Evolutionary conservation across 495 filamentous ascomycete genomes (phyloP).

Genomic region (Podospora didyma): DNA sequence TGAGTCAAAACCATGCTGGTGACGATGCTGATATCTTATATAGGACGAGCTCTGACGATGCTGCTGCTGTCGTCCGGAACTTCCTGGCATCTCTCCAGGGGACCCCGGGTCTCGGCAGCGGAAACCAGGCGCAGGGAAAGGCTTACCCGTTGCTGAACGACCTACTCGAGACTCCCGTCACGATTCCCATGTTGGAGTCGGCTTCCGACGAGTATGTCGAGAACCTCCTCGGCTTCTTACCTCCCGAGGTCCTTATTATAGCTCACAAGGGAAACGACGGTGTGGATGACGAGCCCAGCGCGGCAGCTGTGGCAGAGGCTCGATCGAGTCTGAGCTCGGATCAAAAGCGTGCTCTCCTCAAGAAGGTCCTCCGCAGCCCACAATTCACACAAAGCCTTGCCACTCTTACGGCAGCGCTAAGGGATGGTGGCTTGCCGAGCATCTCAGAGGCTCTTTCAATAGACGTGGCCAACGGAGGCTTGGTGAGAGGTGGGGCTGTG

Average conservation of each 20-base stretch:
- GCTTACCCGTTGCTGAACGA: conserved; percentile 83
- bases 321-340: conserved; percentile 66
- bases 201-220: conserved; percentile 63
- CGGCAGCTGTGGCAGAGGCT: conserved; percentile 63
- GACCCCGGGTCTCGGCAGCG: conserved; percentile 34
- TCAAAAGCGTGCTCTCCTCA: conserved; percentile 79
- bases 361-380: conserved; percentile 80
- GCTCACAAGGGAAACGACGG: conserved; percentile 58
- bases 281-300: conserved; percentile 52
- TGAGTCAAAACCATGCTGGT: background rate
- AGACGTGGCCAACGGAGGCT: conserved; percentile 75
- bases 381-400: conserved; percentile 85
- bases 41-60: conserved; percentile 41
- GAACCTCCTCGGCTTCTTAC: conserved; percentile 71
- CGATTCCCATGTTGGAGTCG: conserved; percentile 69
- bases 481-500: conserved; percentile 66
- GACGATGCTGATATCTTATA: conserved; percentile 31
- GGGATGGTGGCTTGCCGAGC: conserved; percentile 88
- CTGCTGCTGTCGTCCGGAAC: conserved; percentile 70
- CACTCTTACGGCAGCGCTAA: conserved; percentile 78
- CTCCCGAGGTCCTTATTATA: conserved; percentile 62
- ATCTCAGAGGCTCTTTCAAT: conserved; percentile 83
- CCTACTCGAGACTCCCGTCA: conserved; percentile 70
- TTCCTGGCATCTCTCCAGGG: conserved; percentile 81
- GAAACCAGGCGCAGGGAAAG: conserved; percentile 49